Evolutionary conservation across 257 asterid genomes (phyloP), one percentile per base, ranked within the genome.

Genomic region (Vinca minor): DNA sequence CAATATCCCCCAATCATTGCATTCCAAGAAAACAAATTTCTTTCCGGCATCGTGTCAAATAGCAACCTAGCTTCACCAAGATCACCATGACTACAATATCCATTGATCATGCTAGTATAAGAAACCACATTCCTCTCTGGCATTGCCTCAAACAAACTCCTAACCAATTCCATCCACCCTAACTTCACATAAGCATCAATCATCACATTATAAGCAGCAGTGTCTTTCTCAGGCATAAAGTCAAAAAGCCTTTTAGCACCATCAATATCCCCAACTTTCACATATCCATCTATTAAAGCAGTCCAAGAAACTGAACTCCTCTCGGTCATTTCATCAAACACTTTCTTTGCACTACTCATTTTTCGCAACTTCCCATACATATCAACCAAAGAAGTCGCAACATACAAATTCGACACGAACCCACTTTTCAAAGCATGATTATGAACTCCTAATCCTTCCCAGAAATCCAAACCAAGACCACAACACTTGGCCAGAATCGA

Each of bases 61-160:
- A 89, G 72, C 75, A 41, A 63, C 74, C 92, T 74, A 34, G 95
- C 97, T 71, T 81, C 80, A 20, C 69, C 74, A 47, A 84, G 72
- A 49, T 77, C 71, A 28, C 94, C 91, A 70, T 48, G 59, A 69
- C 77, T 66, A 58, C 98, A 87, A 59, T 84, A 83, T 36, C 97
- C 98, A 71, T 83, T 94, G 52, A 92, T 84, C 96, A 92, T 81
- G 67, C 84, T 76, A 59, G 97, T 92, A 95, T 96, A 92, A 62
- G 97, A 81, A 53, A 92, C 91, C 76, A 89, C 96, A 74, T 75
- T 85, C 77, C 79, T 92, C 74, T 81, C 89, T 1, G 80, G 86
- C 81, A 79, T 80, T 23, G 68, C 81, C 47, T 79, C 87, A 64
- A 92, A 87, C 73, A 92, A 64, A 62, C 59, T 66, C 82, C 76